Base-by-base conservation (phyloP, 495 filamentous ascomycete genomes). In the Penicillium bovifimosum region DNA sequence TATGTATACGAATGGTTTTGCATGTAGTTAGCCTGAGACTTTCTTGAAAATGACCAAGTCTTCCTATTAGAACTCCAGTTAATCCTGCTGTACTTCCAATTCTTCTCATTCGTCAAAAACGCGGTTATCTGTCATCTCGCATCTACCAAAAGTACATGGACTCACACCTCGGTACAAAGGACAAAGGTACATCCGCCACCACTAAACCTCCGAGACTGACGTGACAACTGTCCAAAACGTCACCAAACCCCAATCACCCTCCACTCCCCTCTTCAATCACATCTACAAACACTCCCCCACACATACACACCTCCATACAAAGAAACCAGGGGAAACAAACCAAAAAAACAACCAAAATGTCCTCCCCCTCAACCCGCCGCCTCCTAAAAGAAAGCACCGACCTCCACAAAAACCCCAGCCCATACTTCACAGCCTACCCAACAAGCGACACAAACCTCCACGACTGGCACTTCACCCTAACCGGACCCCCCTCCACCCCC, bases 381-480 rank as follows among this genome's bases (percentile, higher is more conserved):
- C 70, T 77, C 41, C 67, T 76, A 53, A 86, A 87, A 73, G 91
- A 96, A 83, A 88, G 89, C 56, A 76, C 82, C 52, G 91, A 96
- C 64, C 84, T 98, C 56, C 78, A 86, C 61, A 74, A 73, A 59
- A 76, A 85, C 47, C 87, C 91, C 5, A 89, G 87, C 3, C 76
- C 89, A 18, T 88, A 91, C 71, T 90, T 88, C 71, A 80, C 85
- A 61, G 93, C 93, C 39, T 64, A 78, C 3, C 93, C 93, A 2
- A 79, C 90, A 57, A 63, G 59, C 55, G 89, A 96, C 61, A 71
- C 80, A 41, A 89, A 96, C 73, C 86, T 98, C 54, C 95, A 96
- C 76, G 92, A 96, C 75, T 98, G 93, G 93, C 93, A 98, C 79
- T 98, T 98, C 80, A 98, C 93, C 0, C 73, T 98, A n/a, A 81